These are phyloP conservation scores for Camelina laxa DNA, from an alignment of 345 rosid species.

Conservation along the genomic window DNA sequence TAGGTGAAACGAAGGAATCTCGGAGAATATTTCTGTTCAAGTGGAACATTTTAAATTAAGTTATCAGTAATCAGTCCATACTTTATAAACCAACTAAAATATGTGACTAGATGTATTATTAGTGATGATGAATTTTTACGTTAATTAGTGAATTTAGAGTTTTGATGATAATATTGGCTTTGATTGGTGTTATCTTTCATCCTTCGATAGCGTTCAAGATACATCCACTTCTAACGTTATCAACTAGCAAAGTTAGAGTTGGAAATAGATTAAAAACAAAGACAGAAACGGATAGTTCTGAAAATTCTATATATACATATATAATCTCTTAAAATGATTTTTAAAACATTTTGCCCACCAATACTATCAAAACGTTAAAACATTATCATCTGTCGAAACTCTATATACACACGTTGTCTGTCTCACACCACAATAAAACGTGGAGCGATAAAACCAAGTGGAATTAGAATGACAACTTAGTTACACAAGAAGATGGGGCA, in stretches of 20 bases:
- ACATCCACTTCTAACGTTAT: not conserved
- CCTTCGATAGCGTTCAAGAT: not conserved
- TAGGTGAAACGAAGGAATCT: not conserved
- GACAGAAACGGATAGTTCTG: too few species aligned
- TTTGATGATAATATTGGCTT: not conserved
- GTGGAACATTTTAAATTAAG: not conserved
- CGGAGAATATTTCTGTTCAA: not conserved
- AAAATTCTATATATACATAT: too few species aligned
- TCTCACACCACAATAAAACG: not conserved
- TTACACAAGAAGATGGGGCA: conserved; percentile 44
- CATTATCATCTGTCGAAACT: not conserved
- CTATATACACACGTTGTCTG: not conserved
- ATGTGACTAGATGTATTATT: not conserved
- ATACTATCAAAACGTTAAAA: not conserved
- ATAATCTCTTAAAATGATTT: too few species aligned
- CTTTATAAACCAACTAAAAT: not conserved
- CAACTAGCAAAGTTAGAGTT: not conserved
- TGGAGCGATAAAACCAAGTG: conserved; percentile 21
- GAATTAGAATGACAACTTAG: conserved; percentile 27
- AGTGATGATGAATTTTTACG: not conserved
- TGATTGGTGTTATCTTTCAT: not conserved
- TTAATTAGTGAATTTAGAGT: not conserved
- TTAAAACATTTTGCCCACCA: not conserved
- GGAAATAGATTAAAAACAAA: too few species aligned
- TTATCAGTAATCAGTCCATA: not conserved